Evolutionary conservation across 257 asterid genomes (phyloP), one percentile per base, ranked within the genome.

Genomic region (Nicotiana benthamiana): DNA sequence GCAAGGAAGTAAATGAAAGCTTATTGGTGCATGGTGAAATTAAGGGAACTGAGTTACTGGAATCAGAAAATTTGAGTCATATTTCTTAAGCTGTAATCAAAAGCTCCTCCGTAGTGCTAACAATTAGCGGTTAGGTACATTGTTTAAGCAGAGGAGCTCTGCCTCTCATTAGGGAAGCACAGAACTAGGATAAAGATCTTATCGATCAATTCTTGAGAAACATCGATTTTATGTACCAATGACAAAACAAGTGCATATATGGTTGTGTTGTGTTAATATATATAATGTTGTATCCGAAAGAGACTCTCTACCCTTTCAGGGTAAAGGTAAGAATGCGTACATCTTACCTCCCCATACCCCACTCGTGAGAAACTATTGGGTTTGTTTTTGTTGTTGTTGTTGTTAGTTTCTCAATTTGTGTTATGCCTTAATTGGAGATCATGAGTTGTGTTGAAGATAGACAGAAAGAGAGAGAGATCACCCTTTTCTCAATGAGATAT

Each of bases 401-500:
- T n/a, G n/a, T n/a, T n/a, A 13, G 17, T 48, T 48, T 63, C 2
- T 24, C 40, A 63, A 13, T 30, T 18, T 68, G 53, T 46, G 12
- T 26, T 27, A 46, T 65, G 65, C 6, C 26, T 51, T 67, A 22
- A 52, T 46, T 9, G 53, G 3, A 28, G 48, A 48, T 51, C 52
- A 10, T 4, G 12, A n/a, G 26, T 9, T 15, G 22, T 75, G 67
- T 51, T 61, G 5, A 24, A 8, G 10, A 62, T 20, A 7, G 20
- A 40, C 6, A 13, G 6, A 26, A 28, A 30, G 16, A 51, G 7
- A 60, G 32, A 63, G 10, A 34, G 8, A 10, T 57, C 85, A 94
- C 96, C 97, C 87, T 95, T 80, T 92, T 95, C 89, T 93, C 93
- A 16, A 90, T 86, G 80, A 95, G 84, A 81, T 83, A 76, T 77